A percentile compares a stretch with the other conserved stretches of the same genome.
phyloP scores from a whole-genome alignment of 2,329 filamentous ascomycete species.

The Colletotrichum australisinense region DNA sequence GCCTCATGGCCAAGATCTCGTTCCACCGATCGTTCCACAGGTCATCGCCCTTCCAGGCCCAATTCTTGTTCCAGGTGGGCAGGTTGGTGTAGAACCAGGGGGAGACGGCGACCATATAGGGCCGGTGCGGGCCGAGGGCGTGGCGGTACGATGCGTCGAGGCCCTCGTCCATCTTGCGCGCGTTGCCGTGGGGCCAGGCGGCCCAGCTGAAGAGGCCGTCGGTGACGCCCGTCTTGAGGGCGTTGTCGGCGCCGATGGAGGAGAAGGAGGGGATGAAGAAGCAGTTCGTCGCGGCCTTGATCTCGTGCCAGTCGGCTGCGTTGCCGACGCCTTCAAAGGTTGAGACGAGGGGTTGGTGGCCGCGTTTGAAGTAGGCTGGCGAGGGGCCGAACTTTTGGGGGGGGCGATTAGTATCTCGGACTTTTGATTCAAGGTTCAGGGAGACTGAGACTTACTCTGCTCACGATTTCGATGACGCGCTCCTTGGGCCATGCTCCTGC shows the following conservation, averaged over 20 bases:
- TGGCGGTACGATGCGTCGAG: conserved; percentile 37
- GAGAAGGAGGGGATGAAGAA: conserved; percentile 60
- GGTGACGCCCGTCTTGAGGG: conserved; percentile 36
- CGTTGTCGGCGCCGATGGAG: conserved; percentile 46
- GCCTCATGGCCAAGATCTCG: conserved; percentile 59
- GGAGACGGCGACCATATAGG: conserved; percentile 64
- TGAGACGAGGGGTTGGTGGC: conserved; percentile 48
- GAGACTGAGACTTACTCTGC: not conserved
- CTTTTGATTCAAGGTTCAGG: no score
- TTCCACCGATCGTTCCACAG: conserved; percentile 71
- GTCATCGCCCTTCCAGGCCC: conserved; percentile 70
- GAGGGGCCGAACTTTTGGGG: not conserved
- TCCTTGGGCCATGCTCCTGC: conserved; percentile 31
- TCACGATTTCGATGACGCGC: conserved; percentile 25
- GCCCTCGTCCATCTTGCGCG: conserved; percentile 33
- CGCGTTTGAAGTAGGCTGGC: conserved; percentile 38
- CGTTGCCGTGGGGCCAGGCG: conserved; percentile 47
- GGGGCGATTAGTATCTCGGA: not conserved
- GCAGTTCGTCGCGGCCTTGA: conserved; percentile 51
- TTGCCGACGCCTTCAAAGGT: conserved; percentile 57
- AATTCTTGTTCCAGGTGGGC: conserved; percentile 67
- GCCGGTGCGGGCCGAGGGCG: conserved; percentile 23
- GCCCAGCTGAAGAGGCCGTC: conserved; percentile 53
- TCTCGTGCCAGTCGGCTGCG: conserved; percentile 54
- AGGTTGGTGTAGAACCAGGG: conserved; percentile 72